Conservation (phyloP, 1,284 basidiomycete genomes). For the Boletus mariae region DNA sequence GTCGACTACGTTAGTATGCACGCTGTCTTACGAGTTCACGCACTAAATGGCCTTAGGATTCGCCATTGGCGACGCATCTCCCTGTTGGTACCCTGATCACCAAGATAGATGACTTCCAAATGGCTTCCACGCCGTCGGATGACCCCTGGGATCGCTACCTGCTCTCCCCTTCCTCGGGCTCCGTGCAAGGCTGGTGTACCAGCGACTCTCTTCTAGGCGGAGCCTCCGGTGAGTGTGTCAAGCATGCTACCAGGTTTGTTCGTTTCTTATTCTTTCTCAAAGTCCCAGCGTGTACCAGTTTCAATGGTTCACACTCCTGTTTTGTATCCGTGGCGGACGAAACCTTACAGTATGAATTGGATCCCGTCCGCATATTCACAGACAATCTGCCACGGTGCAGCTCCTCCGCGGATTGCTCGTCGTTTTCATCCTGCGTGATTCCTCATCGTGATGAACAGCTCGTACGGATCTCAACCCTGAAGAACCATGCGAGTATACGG, state of each 20-base stretch:
- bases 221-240: slow-evolving; percentile 12
- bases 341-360: slow-evolving; percentile 42
- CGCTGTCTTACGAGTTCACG: neutral
- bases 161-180: slow-evolving; percentile 16
- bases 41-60: slow-evolving; percentile 41
- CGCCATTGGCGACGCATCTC: slow-evolving; percentile 51
- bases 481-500: slow-evolving; percentile 2
- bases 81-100: slow-evolving; percentile 52
- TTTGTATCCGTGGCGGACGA: slow-evolving; percentile 37
- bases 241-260: slow-evolving; percentile 17
- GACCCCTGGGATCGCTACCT: slow-evolving; percentile 52
- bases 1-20: slow-evolving; percentile 44
- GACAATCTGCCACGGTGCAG: slow-evolving; percentile 34
- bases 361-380: slow-evolving; percentile 52
- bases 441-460: slow-evolving; percentile 47
- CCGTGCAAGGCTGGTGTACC: slow-evolving; percentile 59
- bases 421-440: slow-evolving; percentile 41
- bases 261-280: slow-evolving; percentile 19
- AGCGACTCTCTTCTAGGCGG: slow-evolving; percentile 16
- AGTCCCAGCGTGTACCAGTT: slow-evolving; percentile 14
- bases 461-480: slow-evolving; percentile 42
- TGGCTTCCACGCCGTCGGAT: slow-evolving; percentile 28
- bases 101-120: slow-evolving; percentile 51
- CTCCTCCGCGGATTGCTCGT: slow-evolving; percentile 35
- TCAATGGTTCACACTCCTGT: slow-evolving; percentile 35